phyloP scores from a whole-genome alignment of 2,329 filamentous ascomycete genomes.

The Colletotrichum sansevieriae region DNA sequence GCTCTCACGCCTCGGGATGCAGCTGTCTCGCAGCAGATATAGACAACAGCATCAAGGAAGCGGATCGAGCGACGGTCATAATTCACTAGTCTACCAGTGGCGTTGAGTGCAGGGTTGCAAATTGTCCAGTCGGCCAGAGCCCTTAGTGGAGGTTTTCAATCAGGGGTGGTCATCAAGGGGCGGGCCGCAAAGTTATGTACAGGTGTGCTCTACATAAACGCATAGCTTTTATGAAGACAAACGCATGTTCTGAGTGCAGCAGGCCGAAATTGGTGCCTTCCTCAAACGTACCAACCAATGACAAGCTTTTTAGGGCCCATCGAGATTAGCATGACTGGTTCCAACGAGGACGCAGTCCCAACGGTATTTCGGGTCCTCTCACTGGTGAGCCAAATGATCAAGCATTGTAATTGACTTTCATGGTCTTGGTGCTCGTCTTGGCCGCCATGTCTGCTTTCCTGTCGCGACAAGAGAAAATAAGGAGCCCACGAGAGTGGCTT shows the following conservation, averaged over 20 bases:
- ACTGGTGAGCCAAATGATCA: conserved; percentile 24
- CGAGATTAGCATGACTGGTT: conserved; percentile 37
- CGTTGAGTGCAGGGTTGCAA: conserved; percentile 13
- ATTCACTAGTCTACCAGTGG: conserved; percentile 11
- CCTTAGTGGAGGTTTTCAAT: conserved; percentile 3
- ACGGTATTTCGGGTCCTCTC: conserved; percentile 9
- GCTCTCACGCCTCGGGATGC: conserved; percentile 8
- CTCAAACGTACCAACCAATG: conserved; percentile 26
- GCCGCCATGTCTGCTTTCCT: background rate
- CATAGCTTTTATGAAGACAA: conserved; percentile 24
- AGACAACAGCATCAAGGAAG: conserved; percentile 6
- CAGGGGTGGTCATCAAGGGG: background rate
- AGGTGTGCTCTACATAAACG: background rate
- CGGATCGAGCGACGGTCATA: conserved; percentile 9
- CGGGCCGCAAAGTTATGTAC: background rate
- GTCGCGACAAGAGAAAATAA: background rate
- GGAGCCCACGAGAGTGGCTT: conserved; percentile 11
- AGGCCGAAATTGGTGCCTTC: background rate
- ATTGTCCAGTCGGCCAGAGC: conserved; percentile 1
- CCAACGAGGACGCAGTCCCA: conserved; percentile 24
- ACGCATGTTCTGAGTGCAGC: background rate
- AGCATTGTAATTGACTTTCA: conserved; percentile 33
- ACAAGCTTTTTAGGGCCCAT: conserved; percentile 38
- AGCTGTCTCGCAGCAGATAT: conserved; percentile 26
- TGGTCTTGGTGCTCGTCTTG: background rate